Conservation (phyloP, 2,329 filamentous ascomycete species). For the Aspergillus tanneri region DNA sequence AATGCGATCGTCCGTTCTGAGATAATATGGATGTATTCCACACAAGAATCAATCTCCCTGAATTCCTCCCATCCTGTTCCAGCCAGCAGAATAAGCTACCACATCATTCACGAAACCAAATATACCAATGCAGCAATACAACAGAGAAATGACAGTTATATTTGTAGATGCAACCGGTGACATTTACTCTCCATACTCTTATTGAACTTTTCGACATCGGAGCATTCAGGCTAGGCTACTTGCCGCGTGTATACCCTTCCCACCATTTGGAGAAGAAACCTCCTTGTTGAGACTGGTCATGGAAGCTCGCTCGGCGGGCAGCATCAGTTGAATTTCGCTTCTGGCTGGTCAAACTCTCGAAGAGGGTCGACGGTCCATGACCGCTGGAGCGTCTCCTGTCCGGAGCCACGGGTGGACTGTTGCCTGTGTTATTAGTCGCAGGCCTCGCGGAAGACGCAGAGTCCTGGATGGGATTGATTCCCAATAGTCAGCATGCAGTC, state of each 20-base stretch:
- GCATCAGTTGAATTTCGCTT: constrained; percentile 42
- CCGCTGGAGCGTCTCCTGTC: constrained; percentile 32
- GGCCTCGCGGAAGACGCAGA: constrained; percentile 33
- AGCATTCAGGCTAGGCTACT: constrained; percentile 6
- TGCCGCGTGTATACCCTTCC: constrained; percentile 41
- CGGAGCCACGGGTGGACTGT: constrained; percentile 16
- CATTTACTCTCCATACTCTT: background rate
- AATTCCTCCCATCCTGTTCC: background rate
- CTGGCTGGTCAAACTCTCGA: constrained; percentile 42
- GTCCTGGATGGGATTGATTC: constrained; percentile 17
- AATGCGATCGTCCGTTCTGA: background rate
- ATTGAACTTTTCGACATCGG: too few relatives aligned
- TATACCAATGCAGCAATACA: background rate
- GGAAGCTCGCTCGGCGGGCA: constrained; percentile 44
- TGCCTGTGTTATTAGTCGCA: constrained; percentile 12
- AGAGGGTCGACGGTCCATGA: constrained; percentile 22
- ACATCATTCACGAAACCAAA: background rate
- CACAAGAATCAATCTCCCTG: background rate
- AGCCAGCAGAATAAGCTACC: too few relatives aligned
- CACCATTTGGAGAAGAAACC: constrained; percentile 44
- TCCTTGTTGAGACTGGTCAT: constrained; percentile 42
- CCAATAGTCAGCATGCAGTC: background rate
- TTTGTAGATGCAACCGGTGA: background rate
- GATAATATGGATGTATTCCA: background rate
- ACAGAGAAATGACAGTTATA: background rate